Percentiles rank a stretch among this genome's conserved stretches.
Evolutionary conservation across 192 early-diverging fungal genomes (phyloP).

Genomic region (Podila minutissima): DNA sequence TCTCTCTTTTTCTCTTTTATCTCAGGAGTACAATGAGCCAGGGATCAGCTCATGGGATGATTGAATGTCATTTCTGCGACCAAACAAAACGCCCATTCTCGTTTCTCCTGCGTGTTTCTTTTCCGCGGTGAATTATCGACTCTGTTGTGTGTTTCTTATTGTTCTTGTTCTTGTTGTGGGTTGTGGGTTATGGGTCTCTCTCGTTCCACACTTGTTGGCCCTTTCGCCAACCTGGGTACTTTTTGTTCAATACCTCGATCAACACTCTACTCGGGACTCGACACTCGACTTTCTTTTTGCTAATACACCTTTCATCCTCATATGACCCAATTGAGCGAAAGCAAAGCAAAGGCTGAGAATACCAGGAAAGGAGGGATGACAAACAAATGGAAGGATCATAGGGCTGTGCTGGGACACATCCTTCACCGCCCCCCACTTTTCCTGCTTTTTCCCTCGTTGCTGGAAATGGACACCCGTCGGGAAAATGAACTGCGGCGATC

Average conservation of each 20-base stretch:
- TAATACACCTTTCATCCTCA: neutral
- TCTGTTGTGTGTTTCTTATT: no score
- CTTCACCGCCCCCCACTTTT: neutral
- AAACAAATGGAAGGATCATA: neutral
- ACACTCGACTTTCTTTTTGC: neutral
- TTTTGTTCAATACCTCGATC: neutral
- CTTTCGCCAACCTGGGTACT: neutral
- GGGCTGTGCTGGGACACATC: neutral
- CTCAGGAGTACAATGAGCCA: no score
- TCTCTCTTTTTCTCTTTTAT: neutral
- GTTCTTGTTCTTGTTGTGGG: no score
- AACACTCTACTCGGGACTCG: neutral
- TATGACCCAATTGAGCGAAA: no score
- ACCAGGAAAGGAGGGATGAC: neutral
- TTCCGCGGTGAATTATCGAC: no score
- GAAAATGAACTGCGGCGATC: conserved; percentile 4
- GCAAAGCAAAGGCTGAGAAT: neutral
- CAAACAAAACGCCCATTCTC: neutral
- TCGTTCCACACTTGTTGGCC: neutral
- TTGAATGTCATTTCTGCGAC: no score
- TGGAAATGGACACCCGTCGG: neutral
- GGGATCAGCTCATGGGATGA: no score
- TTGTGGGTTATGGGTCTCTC: no score
- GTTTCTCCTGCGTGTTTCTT: neutral
- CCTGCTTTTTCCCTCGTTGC: no score